These are phyloP conservation scores for Rehmannia glutinosa DNA, from an alignment of 257 asterid genomes.

Conservation along the genomic window DNA sequence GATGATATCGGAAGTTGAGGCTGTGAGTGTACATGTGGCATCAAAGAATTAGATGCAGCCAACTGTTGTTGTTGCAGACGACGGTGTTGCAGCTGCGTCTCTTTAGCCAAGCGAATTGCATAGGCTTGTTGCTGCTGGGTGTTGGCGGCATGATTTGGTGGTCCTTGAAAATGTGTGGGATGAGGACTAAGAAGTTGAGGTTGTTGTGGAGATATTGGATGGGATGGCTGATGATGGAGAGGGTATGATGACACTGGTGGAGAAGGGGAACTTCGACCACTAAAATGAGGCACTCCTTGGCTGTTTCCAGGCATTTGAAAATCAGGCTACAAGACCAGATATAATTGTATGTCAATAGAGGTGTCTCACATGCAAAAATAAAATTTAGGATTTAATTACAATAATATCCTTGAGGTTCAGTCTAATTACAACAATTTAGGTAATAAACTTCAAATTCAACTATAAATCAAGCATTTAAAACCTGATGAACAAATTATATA, in stretches of 20 bases:
- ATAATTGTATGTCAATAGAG: not conserved
- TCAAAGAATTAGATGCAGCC: conserved; percentile 53
- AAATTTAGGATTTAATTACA: not conserved
- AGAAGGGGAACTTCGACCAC: conserved; percentile 39
- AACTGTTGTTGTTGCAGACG: conserved; percentile 50
- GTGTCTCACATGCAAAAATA: not conserved
- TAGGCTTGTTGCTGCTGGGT: conserved; percentile 78
- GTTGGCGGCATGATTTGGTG: conserved; percentile 49
- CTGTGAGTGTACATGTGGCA: conserved; percentile 54
- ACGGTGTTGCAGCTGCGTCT: conserved; percentile 67
- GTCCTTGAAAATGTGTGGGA: conserved; percentile 58
- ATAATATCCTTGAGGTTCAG: no score
- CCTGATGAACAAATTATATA: not conserved
- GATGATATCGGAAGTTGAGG: conserved; percentile 62
- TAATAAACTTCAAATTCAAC: no score
- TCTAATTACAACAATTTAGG: no score
- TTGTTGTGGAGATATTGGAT: conserved; percentile 42
- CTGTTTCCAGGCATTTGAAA: conserved; percentile 53
- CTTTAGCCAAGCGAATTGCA: conserved; percentile 74
- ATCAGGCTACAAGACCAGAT: conserved; percentile 51
- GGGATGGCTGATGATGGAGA: conserved; percentile 45
- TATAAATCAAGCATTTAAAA: no score
- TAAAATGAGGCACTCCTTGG: conserved; percentile 44
- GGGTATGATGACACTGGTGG: conserved; percentile 44
- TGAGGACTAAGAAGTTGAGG: conserved; percentile 41